Percentiles rank a stretch among this genome's conserved stretches.
These are phyloP conservation scores for Mariannaea sp. DNA, from an alignment of 2,329 filamentous ascomycete genomes.

Conservation along the genomic window DNA sequence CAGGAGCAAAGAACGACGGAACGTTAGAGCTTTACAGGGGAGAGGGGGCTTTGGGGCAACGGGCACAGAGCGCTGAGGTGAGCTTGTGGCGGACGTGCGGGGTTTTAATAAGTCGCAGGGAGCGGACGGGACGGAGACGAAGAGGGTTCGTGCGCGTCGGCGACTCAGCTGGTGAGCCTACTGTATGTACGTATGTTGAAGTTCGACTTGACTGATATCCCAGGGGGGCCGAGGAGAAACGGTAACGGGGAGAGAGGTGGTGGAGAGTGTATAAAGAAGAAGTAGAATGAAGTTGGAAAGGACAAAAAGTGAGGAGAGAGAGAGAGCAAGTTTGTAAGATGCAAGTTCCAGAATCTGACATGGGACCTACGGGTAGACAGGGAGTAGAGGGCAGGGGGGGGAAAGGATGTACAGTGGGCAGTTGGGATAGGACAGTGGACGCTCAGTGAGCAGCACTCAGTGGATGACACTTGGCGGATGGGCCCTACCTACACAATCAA, in stretches of 20 bases:
- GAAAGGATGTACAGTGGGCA: slow-evolving; percentile 26
- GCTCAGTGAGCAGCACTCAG: neutral
- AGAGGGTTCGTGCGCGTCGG: slow-evolving; percentile 17
- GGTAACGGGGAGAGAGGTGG: slow-evolving; percentile 8
- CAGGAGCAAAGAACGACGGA: slow-evolving; percentile 8
- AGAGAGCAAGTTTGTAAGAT: slow-evolving; percentile 21
- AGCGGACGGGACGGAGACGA: slow-evolving; percentile 12
- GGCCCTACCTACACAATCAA: neutral
- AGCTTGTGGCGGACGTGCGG: slow-evolving; percentile 15
- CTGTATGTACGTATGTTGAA: too few relatives aligned
- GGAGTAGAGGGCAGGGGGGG: neutral
- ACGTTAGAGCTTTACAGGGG: slow-evolving; percentile 4
- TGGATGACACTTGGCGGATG: neutral
- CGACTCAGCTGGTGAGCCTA: slow-evolving; percentile 3
- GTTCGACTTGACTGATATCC: slow-evolving; percentile 13
- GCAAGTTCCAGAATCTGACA: slow-evolving; percentile 9
- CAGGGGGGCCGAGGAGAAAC: slow-evolving; percentile 11
- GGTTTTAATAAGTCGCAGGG: slow-evolving; percentile 20
- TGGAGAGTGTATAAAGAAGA: slow-evolving; percentile 24
- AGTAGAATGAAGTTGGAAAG: slow-evolving; percentile 15
- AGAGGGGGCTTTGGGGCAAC: neutral
- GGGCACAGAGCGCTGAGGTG: slow-evolving; percentile 1
- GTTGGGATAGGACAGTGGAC: slow-evolving; percentile 7
- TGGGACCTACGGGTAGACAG: too few relatives aligned
- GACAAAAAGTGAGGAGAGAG: slow-evolving; percentile 26